Evolutionary conservation across 2,329 filamentous ascomycete genomes (phyloP).

Genomic region (Leptographium radiaticola): DNA sequence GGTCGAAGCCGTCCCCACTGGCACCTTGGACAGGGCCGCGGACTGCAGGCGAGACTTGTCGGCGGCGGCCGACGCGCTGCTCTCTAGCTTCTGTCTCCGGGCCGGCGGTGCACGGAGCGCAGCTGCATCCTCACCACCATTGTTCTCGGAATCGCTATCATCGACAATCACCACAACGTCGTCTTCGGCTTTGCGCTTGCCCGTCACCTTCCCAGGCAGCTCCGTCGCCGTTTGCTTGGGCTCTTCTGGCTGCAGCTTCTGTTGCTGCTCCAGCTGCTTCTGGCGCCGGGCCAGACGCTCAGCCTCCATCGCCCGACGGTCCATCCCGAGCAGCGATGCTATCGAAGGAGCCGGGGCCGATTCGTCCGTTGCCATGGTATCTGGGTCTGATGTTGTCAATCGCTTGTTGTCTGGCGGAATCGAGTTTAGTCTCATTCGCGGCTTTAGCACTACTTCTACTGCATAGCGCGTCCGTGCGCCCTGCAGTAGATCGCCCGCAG

Average conservation of each 20-base stretch:
- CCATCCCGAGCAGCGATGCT: slow-evolving; percentile 37
- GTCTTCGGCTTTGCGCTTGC: slow-evolving; percentile 35
- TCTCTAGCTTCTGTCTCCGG: background rate
- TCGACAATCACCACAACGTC: slow-evolving; percentile 19
- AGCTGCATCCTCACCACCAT: background rate
- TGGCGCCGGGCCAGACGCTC: slow-evolving; percentile 61
- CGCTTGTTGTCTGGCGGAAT: too few relatives aligned
- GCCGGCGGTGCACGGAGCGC: background rate
- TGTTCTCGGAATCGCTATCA: slow-evolving; percentile 4
- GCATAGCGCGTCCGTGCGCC: background rate
- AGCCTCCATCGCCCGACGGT: slow-evolving; percentile 75
- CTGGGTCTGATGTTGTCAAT: background rate
- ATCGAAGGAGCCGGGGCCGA: slow-evolving; percentile 7
- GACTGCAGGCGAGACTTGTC: background rate
- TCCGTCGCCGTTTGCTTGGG: background rate
- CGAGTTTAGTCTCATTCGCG: too few relatives aligned
- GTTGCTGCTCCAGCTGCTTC: slow-evolving; percentile 28
- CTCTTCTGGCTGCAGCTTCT: background rate
- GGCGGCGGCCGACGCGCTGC: background rate
- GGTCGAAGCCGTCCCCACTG: background rate
- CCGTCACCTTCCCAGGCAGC: background rate
- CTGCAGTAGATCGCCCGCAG: too few relatives aligned
- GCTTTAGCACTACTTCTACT: background rate
- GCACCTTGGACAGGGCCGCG: background rate
- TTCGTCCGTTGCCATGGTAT: background rate